Evolutionary conservation across 2,329 filamentous ascomycete species (phyloP), one percentile per base, ranked within the genome.

Genomic region (Zymoseptoria tritici): DNA sequence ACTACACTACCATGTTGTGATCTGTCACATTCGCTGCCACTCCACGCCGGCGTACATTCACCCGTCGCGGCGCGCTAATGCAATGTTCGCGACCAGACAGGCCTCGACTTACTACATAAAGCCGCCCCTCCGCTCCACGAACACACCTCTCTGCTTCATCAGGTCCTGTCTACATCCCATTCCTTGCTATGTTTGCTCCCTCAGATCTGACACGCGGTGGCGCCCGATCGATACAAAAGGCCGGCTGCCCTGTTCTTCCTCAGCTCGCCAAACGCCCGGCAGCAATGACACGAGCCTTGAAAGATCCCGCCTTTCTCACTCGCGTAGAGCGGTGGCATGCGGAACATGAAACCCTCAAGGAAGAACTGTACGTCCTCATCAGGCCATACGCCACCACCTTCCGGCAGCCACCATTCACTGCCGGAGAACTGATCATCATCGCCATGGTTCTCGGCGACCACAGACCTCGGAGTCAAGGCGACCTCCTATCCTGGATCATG

Each of bases 381-480:
- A 21, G 9, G n/a, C 56, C 56, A 22, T 57, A 58, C 53, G n/a
- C 9, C 5, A 1, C 20, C 20, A n/a, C 20, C 8, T 20, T 5
- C 11, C 9, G 24, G 16, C 4, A 36, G 2, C 56, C 58, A 13
- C 55, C 56, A 9, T 58, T 60, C 56, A 26, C 49, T 6, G n/a
- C 49, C 2, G 54, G 20, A 21, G 61, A 57, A 36, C 20, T 59
- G n/a, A 52, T 57, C 20, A 31, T 58, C 20, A 63, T 63, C 56
- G 58, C 61, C 13, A 46, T 58, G n/a, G 46, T 63, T 20, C 49
- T 55, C n/a, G 24, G 21, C 22, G 24, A 24, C 22, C 6, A 36
- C 36, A n/a, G 16, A n/a, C 36, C 36, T n/a, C 13, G 13, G 36
- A 46, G 7, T n/a, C 36, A 11, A 13, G 16, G 13, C 13, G 36